Conservation (phyloP, 768 basidiomycete species). For the Agrocybe praecox region DNA sequence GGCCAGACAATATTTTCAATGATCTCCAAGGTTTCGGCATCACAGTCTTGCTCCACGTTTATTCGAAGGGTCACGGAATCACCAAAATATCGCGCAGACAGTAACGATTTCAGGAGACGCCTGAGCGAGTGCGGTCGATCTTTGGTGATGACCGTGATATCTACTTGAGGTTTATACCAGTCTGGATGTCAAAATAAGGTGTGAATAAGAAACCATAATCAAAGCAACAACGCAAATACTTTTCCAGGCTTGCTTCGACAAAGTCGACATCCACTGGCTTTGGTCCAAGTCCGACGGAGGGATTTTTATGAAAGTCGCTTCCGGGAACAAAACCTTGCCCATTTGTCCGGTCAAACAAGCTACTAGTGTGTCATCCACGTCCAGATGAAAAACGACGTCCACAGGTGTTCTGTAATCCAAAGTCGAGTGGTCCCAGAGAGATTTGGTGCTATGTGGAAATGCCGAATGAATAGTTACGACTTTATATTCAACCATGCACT, state of each 20-base stretch:
- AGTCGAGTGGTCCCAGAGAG: conserved; percentile 9
- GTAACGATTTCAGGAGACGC: conserved; percentile 67
- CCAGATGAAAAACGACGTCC: conserved; percentile 10
- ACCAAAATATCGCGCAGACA: conserved; percentile 62
- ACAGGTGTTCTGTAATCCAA: not conserved
- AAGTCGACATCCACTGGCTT: conserved; percentile 31
- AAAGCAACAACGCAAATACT: conserved; percentile 37
- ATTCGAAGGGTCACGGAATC: conserved; percentile 66
- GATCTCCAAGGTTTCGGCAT: conserved; percentile 56
- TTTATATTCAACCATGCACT: conserved; percentile 13
- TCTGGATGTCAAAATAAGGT: conserved; percentile 41
- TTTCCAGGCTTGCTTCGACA: conserved; percentile 54
- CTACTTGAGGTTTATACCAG: conserved; percentile 73
- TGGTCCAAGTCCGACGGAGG: conserved; percentile 22
- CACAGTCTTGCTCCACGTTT: conserved; percentile 78
- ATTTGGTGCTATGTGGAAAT: conserved; percentile 1
- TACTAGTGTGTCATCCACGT: conserved; percentile 13
- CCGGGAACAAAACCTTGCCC: not conserved
- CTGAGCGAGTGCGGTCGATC: conserved; percentile 70
- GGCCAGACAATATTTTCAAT: conserved; percentile 58
- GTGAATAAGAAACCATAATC: conserved; percentile 19
- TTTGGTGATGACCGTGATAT: conserved; percentile 77
- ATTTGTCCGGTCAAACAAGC: conserved; percentile 7
- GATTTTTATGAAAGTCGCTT: conserved; percentile 20
- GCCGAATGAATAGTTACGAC: conserved; percentile 1